These are phyloP conservation scores for Naganishia onofrii DNA, from an alignment of 768 basidiomycete genomes.

Conservation along the genomic window DNA sequence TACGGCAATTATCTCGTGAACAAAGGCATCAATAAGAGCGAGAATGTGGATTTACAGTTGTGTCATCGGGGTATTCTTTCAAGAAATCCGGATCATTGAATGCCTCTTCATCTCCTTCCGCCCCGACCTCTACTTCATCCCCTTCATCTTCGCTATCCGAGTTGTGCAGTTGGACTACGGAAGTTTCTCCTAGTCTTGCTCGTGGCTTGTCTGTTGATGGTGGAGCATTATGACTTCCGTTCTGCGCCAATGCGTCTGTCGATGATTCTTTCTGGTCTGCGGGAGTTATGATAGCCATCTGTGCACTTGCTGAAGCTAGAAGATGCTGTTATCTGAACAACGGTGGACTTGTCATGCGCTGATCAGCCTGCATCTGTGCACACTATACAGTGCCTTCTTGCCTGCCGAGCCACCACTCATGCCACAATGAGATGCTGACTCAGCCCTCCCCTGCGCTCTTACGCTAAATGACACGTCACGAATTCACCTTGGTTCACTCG, in stretches of 20 bases:
- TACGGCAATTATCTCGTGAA: too few relatives aligned
- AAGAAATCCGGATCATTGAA: constrained; percentile 61
- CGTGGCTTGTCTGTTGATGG: constrained; percentile 36
- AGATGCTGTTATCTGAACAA: not conserved
- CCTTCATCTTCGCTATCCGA: constrained; percentile 60
- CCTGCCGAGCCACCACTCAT: too few relatives aligned
- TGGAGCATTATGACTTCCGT: not conserved
- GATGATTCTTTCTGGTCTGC: constrained; percentile 4
- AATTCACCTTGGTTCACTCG: not conserved
- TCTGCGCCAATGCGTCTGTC: not conserved
- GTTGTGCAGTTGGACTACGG: constrained; percentile 42
- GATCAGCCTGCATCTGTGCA: too few relatives aligned
- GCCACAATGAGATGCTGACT: not conserved
- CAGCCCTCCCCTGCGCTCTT: not conserved
- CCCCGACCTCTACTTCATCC: constrained; percentile 53
- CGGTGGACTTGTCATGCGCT: not conserved
- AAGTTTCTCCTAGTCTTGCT: constrained; percentile 45
- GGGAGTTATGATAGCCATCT: constrained; percentile 5
- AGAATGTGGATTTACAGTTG: constrained; percentile 61
- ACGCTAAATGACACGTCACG: constrained; percentile 2
- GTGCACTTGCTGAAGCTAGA: not conserved
- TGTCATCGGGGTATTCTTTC: constrained; percentile 76
- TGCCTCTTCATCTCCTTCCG: constrained; percentile 40
- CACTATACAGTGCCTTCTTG: too few relatives aligned
- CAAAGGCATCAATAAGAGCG: constrained; percentile 5